Conservation (phyloP, 2,329 filamentous ascomycete genomes). For the Xylaria sp. region DNA sequence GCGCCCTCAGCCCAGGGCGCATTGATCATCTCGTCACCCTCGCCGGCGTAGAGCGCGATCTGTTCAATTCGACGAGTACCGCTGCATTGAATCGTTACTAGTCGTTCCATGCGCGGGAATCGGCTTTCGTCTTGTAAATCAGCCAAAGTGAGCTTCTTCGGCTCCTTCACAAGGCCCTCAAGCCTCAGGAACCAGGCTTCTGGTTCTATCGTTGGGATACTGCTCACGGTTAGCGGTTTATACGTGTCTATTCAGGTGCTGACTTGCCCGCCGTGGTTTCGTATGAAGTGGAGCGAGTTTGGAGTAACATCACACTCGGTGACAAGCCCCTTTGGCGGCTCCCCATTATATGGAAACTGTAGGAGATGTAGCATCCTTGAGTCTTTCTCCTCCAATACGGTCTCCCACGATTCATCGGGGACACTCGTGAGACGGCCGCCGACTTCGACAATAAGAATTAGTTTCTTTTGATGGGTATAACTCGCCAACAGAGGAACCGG, state of each 20-base stretch:
- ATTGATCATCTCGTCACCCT: constrained; percentile 70
- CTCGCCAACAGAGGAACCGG: not conserved
- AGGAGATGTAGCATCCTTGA: constrained; percentile 70
- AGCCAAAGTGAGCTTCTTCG: constrained; percentile 64
- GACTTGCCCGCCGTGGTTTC: constrained; percentile 73
- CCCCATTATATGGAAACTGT: constrained; percentile 73
- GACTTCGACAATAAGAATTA: constrained; percentile 40
- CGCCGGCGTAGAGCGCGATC: constrained; percentile 71
- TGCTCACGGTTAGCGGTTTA: constrained; percentile 15
- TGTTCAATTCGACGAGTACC: constrained; percentile 77
- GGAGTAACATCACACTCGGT: constrained; percentile 66
- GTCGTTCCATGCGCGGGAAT: constrained; percentile 69
- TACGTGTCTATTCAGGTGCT: not conserved
- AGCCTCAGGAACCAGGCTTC: constrained; percentile 64
- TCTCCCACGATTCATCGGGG: constrained; percentile 68
- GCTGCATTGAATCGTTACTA: constrained; percentile 73
- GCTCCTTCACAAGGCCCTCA: constrained; percentile 69
- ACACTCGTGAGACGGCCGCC: constrained; percentile 57
- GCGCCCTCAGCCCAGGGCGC: constrained; percentile 72
- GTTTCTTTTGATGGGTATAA: not conserved
- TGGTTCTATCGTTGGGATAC: constrained; percentile 70
- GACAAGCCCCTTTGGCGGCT: constrained; percentile 67
- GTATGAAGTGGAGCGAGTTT: constrained; percentile 70
- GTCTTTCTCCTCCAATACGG: constrained; percentile 66
- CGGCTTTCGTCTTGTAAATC: constrained; percentile 68